phyloP scores from a whole-genome alignment of 2,329 filamentous ascomycete genomes.

The Westerdykella ornata region DNA sequence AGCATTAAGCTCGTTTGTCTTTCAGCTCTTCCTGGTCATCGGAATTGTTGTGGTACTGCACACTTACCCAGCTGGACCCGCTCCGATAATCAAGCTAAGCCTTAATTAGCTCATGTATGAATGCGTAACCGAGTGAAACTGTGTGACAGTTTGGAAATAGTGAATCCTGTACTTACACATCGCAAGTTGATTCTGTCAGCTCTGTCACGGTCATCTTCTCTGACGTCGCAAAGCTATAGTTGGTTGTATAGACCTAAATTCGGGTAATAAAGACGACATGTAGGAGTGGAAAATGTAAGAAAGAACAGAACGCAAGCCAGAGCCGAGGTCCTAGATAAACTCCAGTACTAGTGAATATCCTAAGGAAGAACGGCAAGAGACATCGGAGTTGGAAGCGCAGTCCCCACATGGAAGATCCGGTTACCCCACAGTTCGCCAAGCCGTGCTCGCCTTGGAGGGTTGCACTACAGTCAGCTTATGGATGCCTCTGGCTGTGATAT shows the following conservation, averaged over 20 bases:
- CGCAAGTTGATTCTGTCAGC: slow-evolving; percentile 27
- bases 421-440: slow-evolving; percentile 24
- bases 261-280: background rate
- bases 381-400: slow-evolving; percentile 10
- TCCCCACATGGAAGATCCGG: background rate
- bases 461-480: background rate
- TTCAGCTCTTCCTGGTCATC: background rate
- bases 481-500: too few relatives aligned
- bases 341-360: background rate
- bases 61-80: slow-evolving; percentile 34
- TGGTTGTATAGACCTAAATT: background rate
- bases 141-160: background rate
- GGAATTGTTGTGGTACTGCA: background rate
- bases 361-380: slow-evolving; percentile 12
- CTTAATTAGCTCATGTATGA: slow-evolving; percentile 2
- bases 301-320: background rate
- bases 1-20: slow-evolving; percentile 30
- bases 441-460: background rate
- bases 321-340: background rate
- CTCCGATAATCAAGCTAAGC: slow-evolving; percentile 34
- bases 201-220: slow-evolving; percentile 20
- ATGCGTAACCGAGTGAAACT: too few relatives aligned
- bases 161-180: slow-evolving; percentile 22
- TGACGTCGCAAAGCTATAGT: background rate
- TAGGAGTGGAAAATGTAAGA: background rate